These are phyloP conservation scores for Amphibolis antarctica DNA, from an alignment of 106 monocot species.

Conservation along the genomic window DNA sequence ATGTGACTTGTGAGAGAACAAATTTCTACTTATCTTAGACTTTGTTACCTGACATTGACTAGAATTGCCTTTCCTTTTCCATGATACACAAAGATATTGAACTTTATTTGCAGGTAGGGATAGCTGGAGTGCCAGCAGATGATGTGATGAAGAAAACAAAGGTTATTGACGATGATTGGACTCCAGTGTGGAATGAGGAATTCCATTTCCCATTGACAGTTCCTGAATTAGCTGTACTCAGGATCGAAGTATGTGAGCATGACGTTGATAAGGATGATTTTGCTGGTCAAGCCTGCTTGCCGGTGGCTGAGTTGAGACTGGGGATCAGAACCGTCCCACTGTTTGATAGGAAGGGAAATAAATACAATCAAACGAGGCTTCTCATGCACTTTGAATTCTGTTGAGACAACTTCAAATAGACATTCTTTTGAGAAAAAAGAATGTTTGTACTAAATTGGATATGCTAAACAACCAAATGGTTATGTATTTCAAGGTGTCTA, in stretches of 20 bases:
- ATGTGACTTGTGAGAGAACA: not conserved
- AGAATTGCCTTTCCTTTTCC: not conserved
- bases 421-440: too few species aligned
- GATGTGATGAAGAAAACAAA: conserved; percentile 40
- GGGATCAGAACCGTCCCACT: conserved; percentile 40
- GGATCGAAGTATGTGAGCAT: conserved; percentile 36
- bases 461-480: too few species aligned
- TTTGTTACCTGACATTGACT: not conserved
- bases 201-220: conserved; percentile 33
- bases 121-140: conserved; percentile 39
- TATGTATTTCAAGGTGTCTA: too few species aligned
- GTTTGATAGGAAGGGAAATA: conserved; percentile 27
- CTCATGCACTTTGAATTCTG: conserved; percentile 33
- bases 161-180: conserved; percentile 34
- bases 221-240: conserved; percentile 36
- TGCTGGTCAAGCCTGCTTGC: conserved; percentile 43
- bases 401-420: too few species aligned
- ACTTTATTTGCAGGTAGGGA: conserved; percentile 26
- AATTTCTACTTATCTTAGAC: not conserved
- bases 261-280: conserved; percentile 46
- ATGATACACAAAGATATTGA: not conserved
- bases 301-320: conserved; percentile 35
- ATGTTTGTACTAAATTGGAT: too few species aligned
- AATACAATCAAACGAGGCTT: conserved; percentile 28
- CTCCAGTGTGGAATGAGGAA: conserved; percentile 42